A percentile compares a stretch with the other conserved stretches of the same genome.
Conservation (phyloP, 352 stramenopile genomes). For the Globisporangium recalcitrans region DNA sequence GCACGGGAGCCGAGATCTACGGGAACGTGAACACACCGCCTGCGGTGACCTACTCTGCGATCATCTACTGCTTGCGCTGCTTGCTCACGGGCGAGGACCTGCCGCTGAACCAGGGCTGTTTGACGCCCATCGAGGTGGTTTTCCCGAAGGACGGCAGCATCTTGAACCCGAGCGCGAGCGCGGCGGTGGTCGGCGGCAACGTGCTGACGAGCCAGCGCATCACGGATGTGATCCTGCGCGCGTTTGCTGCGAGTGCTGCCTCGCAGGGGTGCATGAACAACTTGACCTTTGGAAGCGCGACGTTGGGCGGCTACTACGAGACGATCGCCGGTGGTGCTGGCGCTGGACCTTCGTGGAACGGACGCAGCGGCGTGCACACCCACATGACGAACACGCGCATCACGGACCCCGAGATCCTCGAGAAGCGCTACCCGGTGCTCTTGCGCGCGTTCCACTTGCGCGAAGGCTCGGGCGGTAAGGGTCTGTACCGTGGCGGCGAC, state of each 20-base stretch:
- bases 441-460: slow-evolving; percentile 84
- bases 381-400: slow-evolving; percentile 99
- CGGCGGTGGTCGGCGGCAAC: slow-evolving; percentile 97
- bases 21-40: slow-evolving; percentile 98
- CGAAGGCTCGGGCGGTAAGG: slow-evolving; percentile 86
- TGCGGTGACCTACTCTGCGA: slow-evolving; percentile 97
- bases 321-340: slow-evolving; percentile 98
- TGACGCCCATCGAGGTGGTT: slow-evolving; percentile 95
- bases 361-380: slow-evolving; percentile 96
- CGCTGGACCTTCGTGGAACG: slow-evolving; percentile 95
- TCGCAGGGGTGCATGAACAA: slow-evolving; percentile 99
- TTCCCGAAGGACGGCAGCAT: slow-evolving; percentile 92
- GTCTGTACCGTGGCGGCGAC: slow-evolving; percentile 90
- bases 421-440: slow-evolving; percentile 93
- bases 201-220: slow-evolving; percentile 97
- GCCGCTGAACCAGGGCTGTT: slow-evolving; percentile 96
- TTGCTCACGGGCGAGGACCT: slow-evolving; percentile 92
- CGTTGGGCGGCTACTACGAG: slow-evolving; percentile 97
- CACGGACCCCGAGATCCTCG: slow-evolving; percentile 99
- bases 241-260: slow-evolving; percentile 94
- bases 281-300: slow-evolving; percentile 96
- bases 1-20: slow-evolving; percentile 95
- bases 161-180: slow-evolving; percentile 93
- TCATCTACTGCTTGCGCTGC: slow-evolving; percentile 98
- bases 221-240: slow-evolving; percentile 97